A percentile compares a stretch with the other conserved stretches of the same genome.
These are phyloP conservation scores for Protomyces macrosporus DNA, from an alignment of 1,139 yeast genomes.

Conservation along the genomic window DNA sequence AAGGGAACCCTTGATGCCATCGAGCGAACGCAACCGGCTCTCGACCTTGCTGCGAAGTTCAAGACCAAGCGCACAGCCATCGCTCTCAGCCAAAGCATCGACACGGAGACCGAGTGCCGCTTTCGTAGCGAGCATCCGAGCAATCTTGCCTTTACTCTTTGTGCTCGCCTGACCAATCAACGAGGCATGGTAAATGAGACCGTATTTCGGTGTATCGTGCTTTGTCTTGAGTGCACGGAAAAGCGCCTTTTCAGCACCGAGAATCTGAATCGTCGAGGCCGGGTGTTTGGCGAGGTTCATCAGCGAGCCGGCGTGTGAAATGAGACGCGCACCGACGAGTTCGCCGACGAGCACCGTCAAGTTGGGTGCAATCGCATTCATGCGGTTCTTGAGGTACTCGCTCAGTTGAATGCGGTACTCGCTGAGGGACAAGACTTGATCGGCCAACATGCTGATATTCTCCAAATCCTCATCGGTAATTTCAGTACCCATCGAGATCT, in stretches of 20 bases:
- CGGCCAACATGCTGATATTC: conserved; percentile 85
- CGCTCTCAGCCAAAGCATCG: conserved; percentile 94
- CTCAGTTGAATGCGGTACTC: conserved; percentile 87
- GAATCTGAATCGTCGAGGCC: conserved; percentile 95
- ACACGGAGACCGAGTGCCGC: conserved; percentile 95
- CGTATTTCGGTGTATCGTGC: conserved; percentile 97
- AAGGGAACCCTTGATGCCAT: conserved; percentile 60
- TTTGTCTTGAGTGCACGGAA: conserved; percentile 98
- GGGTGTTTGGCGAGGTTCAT: conserved; percentile 96
- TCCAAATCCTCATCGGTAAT: conserved; percentile 88
- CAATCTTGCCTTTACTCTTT: conserved; percentile 97
- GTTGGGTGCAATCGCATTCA: conserved; percentile 98
- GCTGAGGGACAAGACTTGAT: conserved; percentile 86
- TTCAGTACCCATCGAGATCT: conserved; percentile 99
- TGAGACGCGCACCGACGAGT: conserved; percentile 95
- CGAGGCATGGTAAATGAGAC: conserved; percentile 93
- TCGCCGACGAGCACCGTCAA: conserved; percentile 95
- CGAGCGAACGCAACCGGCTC: conserved; percentile 86
- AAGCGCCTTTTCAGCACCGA: conserved; percentile 98
- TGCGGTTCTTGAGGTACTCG: conserved; percentile 84
- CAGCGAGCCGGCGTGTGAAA: conserved; percentile 96
- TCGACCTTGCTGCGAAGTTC: conserved; percentile 91
- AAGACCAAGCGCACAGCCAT: conserved; percentile 88
- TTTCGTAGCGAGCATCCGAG: conserved; percentile 96
- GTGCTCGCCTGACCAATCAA: conserved; percentile 94